Evolutionary conservation across 495 filamentous ascomycete species (phyloP), one percentile per base, ranked within the genome.

Genomic region (Podospora pseudoanserina): DNA sequence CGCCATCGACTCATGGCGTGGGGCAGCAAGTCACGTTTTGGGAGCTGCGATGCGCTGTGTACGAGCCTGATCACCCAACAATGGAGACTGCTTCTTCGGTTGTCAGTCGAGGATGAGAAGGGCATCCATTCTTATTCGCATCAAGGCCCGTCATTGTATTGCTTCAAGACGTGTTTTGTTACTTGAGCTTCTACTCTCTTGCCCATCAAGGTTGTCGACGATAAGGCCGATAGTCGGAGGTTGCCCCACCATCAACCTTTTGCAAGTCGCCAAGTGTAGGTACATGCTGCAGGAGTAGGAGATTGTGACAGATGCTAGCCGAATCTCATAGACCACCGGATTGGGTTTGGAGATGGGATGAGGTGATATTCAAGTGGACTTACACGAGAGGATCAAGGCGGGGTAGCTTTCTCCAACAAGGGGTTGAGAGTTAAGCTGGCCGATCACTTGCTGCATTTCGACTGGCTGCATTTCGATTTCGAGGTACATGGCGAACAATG

Each of bases 1-100:
- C 73, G 67, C 72, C 72, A 74, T 77, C 74, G 67, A 69, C 65
- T 71, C 56, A 64, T 72, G 66, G 72, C 73, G 69, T 69, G 74
- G 75, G 74, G 70, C 74, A 66, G 59, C 65, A 23, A 58, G 55
- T 9, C n/a, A 58, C 55, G 9, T 57, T 57, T 18, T 49, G 39
- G 13, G 55, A 58, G 4, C 23, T 58, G 55, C n/a, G n/a, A 58
- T 19, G 55, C 55, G 54, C 18, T n/a, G 9, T 57, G 54, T 57
- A 23, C 20, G 15, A 13, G 16, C 55, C 55, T n/a, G 23, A 26
- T 58, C 55, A 49, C 39, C 39, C 39, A 49, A 49, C 39, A 49
- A 49, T 49, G 15, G 18, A 18, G 13, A 49, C 9, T 49, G 15
- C 13, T 49, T 49, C 55, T 15, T 58, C 18, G 55, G 55, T 20